phyloP scores from a whole-genome alignment of 306 rosid genomes.

The Phaseolus lunatus region DNA sequence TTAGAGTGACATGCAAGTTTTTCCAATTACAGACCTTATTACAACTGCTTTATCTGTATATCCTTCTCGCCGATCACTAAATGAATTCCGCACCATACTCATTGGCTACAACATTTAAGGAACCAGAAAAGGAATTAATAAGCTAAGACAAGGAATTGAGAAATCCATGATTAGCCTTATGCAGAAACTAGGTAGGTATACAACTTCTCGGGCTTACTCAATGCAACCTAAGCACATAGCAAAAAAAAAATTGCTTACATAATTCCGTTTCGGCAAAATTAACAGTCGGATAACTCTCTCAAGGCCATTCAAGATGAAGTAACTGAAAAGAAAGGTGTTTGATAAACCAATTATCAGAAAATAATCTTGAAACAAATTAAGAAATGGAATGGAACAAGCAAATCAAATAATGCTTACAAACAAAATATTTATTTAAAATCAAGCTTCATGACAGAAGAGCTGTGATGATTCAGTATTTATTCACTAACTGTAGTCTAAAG shows the following conservation, averaged over 20 bases:
- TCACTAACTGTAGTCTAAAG: conserved; percentile 3
- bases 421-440: neutral
- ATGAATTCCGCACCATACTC: conserved; percentile 84
- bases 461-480: conserved; percentile 4
- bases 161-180: conserved; percentile 37
- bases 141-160: conserved; percentile 32
- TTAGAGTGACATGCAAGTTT: neutral
- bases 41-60: conserved; percentile 83
- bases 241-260: conserved; percentile 62
- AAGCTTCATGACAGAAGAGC: conserved; percentile 1
- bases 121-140: conserved; percentile 45
- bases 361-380: conserved; percentile 25
- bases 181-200: conserved; percentile 32
- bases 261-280: conserved; percentile 86
- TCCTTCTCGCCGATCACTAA: conserved; percentile 86
- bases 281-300: conserved; percentile 89
- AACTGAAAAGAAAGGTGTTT: conserved; percentile 57
- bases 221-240: conserved; percentile 1
- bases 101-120: conserved; percentile 66
- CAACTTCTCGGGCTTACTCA: conserved; percentile 37
- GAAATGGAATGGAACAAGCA: conserved; percentile 26
- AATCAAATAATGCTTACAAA: conserved; percentile 25
- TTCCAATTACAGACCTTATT: conserved; percentile 62
- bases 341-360: conserved; percentile 27
- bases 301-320: conserved; percentile 89